These are phyloP conservation scores for Cystobasidium tubakii DNA, from an alignment of 768 basidiomycete species.

Conservation along the genomic window DNA sequence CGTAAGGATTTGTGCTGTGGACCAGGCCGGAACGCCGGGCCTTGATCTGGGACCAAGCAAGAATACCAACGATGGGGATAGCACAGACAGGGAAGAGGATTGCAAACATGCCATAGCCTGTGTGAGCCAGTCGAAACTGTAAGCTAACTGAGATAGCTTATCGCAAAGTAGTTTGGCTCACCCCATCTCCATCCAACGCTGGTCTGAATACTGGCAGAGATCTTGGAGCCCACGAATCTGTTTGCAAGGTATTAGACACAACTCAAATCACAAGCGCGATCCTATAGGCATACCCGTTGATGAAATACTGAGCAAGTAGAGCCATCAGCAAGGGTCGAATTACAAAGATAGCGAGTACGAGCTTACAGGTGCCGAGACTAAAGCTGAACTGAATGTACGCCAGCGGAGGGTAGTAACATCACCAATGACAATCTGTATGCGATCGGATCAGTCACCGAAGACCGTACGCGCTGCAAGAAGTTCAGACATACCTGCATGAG, in stretches of 20 bases:
- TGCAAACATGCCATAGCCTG: slow-evolving; percentile 45
- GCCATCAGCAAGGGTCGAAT: background rate
- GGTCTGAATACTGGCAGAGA: slow-evolving; percentile 44
- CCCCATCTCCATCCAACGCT: slow-evolving; percentile 50
- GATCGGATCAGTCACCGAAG: background rate
- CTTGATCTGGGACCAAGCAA: slow-evolving; percentile 43
- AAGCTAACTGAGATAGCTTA: background rate
- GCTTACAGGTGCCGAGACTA: slow-evolving; percentile 43
- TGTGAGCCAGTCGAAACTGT: slow-evolving; percentile 4
- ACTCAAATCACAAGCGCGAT: too few species aligned
- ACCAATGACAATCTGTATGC: slow-evolving; percentile 48
- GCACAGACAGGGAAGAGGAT: slow-evolving; percentile 49
- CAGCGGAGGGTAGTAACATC: slow-evolving; percentile 52
- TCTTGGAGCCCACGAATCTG: slow-evolving; percentile 51
- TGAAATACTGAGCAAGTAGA: background rate
- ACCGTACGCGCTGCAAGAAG: background rate
- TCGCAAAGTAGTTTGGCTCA: too few species aligned
- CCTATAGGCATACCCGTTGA: background rate
- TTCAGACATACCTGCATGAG: slow-evolving; percentile 48
- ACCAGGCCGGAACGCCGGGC: slow-evolving; percentile 43
- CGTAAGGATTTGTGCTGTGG: slow-evolving; percentile 39
- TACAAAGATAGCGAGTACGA: background rate
- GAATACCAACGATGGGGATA: slow-evolving; percentile 40
- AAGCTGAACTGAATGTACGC: slow-evolving; percentile 48
- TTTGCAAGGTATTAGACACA: slow-evolving; percentile 46